These are phyloP conservation scores for Fraxinus anomala DNA, from an alignment of 257 asterid species.

Conservation along the genomic window DNA sequence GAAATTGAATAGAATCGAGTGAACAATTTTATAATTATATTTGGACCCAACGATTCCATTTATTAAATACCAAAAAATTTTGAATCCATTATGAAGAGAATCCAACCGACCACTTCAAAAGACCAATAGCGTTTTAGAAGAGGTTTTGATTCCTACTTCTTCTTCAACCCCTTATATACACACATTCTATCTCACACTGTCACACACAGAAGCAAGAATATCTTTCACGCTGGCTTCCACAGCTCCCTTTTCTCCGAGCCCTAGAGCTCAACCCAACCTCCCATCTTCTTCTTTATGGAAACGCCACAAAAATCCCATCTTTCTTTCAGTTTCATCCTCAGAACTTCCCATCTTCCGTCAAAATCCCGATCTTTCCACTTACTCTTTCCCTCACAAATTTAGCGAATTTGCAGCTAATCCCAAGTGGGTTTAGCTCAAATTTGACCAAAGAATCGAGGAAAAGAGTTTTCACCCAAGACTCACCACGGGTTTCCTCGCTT, in stretches of 20 bases:
- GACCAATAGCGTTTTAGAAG: background rate
- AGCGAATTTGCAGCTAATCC: constrained; percentile 41
- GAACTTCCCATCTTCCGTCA: constrained; percentile 41
- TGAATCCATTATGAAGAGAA: too few relatives aligned
- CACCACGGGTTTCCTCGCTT: constrained; percentile 83
- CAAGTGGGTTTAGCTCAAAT: constrained; percentile 42
- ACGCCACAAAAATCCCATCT: constrained; percentile 33
- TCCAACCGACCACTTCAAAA: too few relatives aligned
- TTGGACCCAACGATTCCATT: too few relatives aligned
- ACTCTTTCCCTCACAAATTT: constrained; percentile 60
- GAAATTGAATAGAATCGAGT: too few relatives aligned
- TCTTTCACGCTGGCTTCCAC: constrained; percentile 68
- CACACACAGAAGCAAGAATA: background rate
- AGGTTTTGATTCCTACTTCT: constrained; percentile 7
- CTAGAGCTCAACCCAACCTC: constrained; percentile 50
- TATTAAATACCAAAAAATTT: too few relatives aligned
- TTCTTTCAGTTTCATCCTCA: constrained; percentile 43
- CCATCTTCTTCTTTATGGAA: constrained; percentile 29
- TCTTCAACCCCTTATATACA: constrained; percentile 18
- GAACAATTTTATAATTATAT: too few relatives aligned
- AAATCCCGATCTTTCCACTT: constrained; percentile 36
- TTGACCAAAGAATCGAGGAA: constrained; percentile 35
- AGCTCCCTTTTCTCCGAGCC: constrained; percentile 57
- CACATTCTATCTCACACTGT: background rate
- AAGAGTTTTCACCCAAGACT: constrained; percentile 71